Evolutionary conservation across 1,139 yeast genomes (phyloP).

Genomic region (Trichomonascaceae sp.): DNA sequence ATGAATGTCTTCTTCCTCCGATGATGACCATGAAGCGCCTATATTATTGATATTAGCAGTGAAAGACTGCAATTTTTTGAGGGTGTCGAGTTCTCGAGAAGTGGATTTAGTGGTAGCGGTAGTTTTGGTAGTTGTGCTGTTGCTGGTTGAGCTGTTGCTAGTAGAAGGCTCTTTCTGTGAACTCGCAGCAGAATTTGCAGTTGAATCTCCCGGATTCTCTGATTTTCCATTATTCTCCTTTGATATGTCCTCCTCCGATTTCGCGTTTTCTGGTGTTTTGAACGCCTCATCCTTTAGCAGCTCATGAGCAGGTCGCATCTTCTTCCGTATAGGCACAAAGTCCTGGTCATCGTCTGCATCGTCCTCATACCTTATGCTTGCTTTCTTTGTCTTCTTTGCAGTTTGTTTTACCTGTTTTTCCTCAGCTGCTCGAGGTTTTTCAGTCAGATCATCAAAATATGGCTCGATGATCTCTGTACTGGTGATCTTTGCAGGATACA

Average conservation of each 20-base stretch:
- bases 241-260: constrained; percentile 23
- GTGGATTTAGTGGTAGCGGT: too few species aligned
- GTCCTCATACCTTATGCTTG: constrained; percentile 32
- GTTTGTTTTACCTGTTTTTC: constrained; percentile 4
- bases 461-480: constrained; percentile 41
- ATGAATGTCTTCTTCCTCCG: constrained; percentile 12
- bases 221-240: constrained; percentile 25
- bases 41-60: not conserved
- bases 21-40: constrained; percentile 10
- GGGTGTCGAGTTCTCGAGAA: constrained; percentile 34
- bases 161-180: not conserved
- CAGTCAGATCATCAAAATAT: constrained; percentile 45
- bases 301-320: constrained; percentile 50
- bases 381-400: constrained; percentile 8
- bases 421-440: constrained; percentile 7
- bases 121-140: not conserved
- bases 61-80: constrained; percentile 12
- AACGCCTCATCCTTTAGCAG: constrained; percentile 21
- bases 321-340: constrained; percentile 16
- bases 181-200: not conserved
- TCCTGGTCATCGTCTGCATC: constrained; percentile 30
- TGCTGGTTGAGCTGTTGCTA: not conserved
- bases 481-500: constrained; percentile 47
- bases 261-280: constrained; percentile 6
- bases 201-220: not conserved